Evolutionary conservation across 306 rosid genomes (phyloP).

Genomic region (Senna siamea): DNA sequence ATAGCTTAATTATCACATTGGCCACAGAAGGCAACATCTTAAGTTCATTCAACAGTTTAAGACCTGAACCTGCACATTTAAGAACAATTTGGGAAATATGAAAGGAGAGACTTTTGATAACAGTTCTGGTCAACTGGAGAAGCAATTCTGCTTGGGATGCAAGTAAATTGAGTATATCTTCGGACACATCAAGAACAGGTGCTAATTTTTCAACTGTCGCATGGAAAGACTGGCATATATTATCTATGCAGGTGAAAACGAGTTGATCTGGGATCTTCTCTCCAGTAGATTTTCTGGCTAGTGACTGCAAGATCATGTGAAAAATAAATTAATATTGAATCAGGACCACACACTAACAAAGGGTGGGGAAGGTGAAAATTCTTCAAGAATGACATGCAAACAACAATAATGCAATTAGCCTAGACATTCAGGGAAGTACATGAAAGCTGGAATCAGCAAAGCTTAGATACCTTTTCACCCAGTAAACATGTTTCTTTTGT

Average conservation of each 20-base stretch:
- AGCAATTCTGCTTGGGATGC: slow-evolving; percentile 72
- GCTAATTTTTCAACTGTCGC: slow-evolving; percentile 64
- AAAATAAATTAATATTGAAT: slow-evolving; percentile 30
- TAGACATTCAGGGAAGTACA: slow-evolving; percentile 29
- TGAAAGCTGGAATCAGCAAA: slow-evolving; percentile 30
- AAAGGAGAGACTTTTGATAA: slow-evolving; percentile 51
- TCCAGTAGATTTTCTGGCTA: slow-evolving; percentile 44
- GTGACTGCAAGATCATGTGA: slow-evolving; percentile 57
- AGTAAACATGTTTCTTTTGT: slow-evolving; percentile 14
- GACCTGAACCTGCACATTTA: slow-evolving; percentile 71
- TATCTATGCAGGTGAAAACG: slow-evolving; percentile 58
- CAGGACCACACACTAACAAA: slow-evolving; percentile 23
- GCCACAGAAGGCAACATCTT: slow-evolving; percentile 55
- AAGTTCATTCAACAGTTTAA: slow-evolving; percentile 65
- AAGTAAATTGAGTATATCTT: slow-evolving; percentile 67
- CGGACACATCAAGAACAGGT: slow-evolving; percentile 57
- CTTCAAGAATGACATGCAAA: slow-evolving; percentile 22
- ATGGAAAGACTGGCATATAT: slow-evolving; percentile 65
- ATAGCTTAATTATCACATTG: slow-evolving; percentile 54
- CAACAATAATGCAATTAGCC: slow-evolving; percentile 18
- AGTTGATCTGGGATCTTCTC: slow-evolving; percentile 54
- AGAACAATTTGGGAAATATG: slow-evolving; percentile 57
- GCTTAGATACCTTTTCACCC: slow-evolving; percentile 26
- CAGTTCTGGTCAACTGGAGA: slow-evolving; percentile 62
- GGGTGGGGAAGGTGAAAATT: slow-evolving; percentile 15